A percentile compares a stretch with the other conserved stretches of the same genome.
Evolutionary conservation across 495 filamentous ascomycete genomes (phyloP).

Genomic region (Aspergillus asperescens): DNA sequence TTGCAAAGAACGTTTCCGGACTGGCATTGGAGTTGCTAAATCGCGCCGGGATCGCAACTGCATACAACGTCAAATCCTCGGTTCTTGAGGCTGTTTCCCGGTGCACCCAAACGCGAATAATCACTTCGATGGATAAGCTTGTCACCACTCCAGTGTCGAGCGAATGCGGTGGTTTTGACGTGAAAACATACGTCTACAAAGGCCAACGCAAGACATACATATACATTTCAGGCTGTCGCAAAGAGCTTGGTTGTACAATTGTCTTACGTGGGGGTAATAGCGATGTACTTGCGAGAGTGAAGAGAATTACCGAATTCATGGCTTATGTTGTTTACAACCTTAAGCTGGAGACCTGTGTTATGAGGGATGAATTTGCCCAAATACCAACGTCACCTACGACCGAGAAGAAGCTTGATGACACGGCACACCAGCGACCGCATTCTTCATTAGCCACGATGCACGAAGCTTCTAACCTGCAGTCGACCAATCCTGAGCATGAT

Average conservation of each 20-base stretch:
- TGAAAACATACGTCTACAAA: conserved; percentile 86
- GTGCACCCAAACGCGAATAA: conserved; percentile 83
- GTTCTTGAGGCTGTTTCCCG: conserved; percentile 92
- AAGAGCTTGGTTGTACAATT: conserved; percentile 92
- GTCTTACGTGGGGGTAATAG: conserved; percentile 79
- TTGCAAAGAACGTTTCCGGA: conserved; percentile 85
- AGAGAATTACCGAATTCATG: conserved; percentile 97
- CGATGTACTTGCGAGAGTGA: conserved; percentile 66
- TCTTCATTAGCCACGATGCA: not conserved
- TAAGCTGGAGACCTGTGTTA: conserved; percentile 90
- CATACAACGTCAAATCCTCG: conserved; percentile 91
- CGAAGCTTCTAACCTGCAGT: conserved; percentile 2
- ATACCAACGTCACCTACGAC: conserved; percentile 61
- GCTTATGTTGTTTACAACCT: conserved; percentile 97
- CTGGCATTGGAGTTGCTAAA: conserved; percentile 82
- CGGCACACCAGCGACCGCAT: not conserved
- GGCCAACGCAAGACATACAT: conserved; percentile 89
- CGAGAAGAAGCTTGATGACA: conserved; percentile 9
- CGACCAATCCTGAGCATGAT: conserved; percentile 8
- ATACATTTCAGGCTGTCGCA: conserved; percentile 88
- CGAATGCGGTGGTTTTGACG: conserved; percentile 77
- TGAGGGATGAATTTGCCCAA: conserved; percentile 91
- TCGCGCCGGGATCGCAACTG: conserved; percentile 83
- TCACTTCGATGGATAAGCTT: conserved; percentile 93
- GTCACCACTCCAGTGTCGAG: conserved; percentile 76